Base-by-base conservation (phyloP, 2,329 filamentous ascomycete species). In the Bisporella sp. region DNA sequence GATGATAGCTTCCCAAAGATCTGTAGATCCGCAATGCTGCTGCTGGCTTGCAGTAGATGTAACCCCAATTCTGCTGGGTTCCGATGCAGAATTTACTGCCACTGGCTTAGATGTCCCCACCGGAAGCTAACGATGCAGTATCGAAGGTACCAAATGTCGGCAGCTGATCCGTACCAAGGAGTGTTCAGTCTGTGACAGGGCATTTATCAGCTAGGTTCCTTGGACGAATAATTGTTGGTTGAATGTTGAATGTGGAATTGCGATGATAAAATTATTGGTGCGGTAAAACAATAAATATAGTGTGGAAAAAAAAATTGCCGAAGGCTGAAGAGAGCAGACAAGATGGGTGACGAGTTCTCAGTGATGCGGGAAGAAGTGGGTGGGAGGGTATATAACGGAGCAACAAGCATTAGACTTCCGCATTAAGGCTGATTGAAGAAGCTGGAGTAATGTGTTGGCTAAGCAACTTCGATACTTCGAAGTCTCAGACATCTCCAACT, bases 381-480 rank as follows among this genome's bases (percentile, higher is more conserved):
- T 52, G 49, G 55, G 48, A 57, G 60, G 56, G 56, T 56, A 62
- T 62, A 58, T 57, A 55, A 58, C 54, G 57, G 59, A 57, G 47
- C 55, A 47, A 49, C 55, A 56, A 57, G 61, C 60, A 62, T 60
- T 60, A 13, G 57, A 51, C 56, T 46, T 60, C 59, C 55, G 57
- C 56, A 62, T 63, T 64, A 64, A 64, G 62, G 61, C 62, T 64
- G 62, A 62, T 64, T 63, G 57, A 57, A 54, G 62, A 59, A 59
- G 63, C 61, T 62, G 62, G 59, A 63, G 60, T 61, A 59, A 57
- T 55, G 47, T 45, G 51, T 47, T 54, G 58, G 58, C 57, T 57
- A 59, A 60, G 55, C 39, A 21, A 21, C 21, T 21, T 21, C 21
- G 21, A 21, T 21, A 21, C 21, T 21, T 21, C 21, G 21, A 21